A percentile compares a stretch with the other conserved stretches of the same genome.
Conservation (phyloP, 1,284 basidiomycete species). For the Naganishia sp. region DNA sequence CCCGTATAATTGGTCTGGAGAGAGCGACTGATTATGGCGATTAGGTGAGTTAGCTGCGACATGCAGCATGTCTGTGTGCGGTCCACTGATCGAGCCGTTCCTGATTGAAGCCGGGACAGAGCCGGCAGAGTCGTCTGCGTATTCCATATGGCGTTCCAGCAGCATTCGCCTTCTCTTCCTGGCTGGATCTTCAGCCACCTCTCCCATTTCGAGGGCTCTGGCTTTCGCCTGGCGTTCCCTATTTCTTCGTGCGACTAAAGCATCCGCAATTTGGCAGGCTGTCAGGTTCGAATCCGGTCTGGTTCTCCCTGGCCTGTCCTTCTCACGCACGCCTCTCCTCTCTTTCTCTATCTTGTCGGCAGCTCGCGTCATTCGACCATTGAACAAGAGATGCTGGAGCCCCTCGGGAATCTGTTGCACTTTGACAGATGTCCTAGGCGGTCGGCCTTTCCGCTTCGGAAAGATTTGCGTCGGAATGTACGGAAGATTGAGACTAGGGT, state of each 20-base stretch:
- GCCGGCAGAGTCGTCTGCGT: conserved; percentile 1
- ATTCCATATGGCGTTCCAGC: background rate
- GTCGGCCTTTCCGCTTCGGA: conserved; percentile 31
- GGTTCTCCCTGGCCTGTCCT: background rate
- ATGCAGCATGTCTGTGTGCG: background rate
- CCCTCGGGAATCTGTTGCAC: conserved; percentile 10
- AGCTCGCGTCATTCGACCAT: background rate
- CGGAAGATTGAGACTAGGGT: conserved; percentile 27
- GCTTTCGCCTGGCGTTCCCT: conserved; percentile 5
- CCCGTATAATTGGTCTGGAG: conserved; percentile 9
- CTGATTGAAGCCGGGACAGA: conserved; percentile 1
- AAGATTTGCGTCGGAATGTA: conserved; percentile 32
- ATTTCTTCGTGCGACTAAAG: background rate
- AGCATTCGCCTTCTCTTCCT: conserved; percentile 5
- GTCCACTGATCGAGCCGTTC: conserved; percentile 1
- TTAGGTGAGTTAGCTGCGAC: background rate
- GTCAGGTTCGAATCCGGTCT: no score
- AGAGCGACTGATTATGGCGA: conserved; percentile 1
- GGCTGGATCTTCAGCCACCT: background rate
- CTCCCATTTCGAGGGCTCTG: background rate
- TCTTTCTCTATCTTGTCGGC: background rate
- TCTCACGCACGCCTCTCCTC: background rate
- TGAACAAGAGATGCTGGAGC: conserved; percentile 15
- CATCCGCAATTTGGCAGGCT: conserved; percentile 4
- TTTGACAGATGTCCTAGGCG: conserved; percentile 22